Conservation (phyloP, 805 yeast species). For the Sugiyamaella mastotermitis region DNA sequence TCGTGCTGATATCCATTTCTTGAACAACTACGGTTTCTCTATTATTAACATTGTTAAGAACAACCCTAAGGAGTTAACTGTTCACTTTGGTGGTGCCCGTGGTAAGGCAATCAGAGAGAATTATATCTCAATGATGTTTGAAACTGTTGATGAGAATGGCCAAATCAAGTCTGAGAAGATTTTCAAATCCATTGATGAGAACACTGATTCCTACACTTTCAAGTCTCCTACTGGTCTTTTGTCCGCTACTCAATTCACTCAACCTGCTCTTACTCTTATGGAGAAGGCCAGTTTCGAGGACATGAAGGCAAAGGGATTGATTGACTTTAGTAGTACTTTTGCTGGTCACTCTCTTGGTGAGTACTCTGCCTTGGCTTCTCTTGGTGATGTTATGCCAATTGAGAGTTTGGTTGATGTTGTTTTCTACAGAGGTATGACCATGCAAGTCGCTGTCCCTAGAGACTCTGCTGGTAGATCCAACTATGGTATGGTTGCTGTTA, state of each 20-base stretch:
- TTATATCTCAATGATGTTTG: slow-evolving; percentile 96
- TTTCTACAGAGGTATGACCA: slow-evolving; percentile 99
- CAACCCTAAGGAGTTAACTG: slow-evolving; percentile 92
- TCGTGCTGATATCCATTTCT: slow-evolving; percentile 90
- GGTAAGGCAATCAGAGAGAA: slow-evolving; percentile 93
- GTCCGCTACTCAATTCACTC: slow-evolving; percentile 98
- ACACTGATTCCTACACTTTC: slow-evolving; percentile 81
- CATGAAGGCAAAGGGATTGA: slow-evolving; percentile 90
- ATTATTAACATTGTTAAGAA: slow-evolving; percentile 90
- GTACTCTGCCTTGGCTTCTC: slow-evolving; percentile 93
- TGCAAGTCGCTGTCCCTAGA: slow-evolving; percentile 99
- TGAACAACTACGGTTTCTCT: slow-evolving; percentile 93
- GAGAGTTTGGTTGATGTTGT: slow-evolving; percentile 96
- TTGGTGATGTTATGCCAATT: slow-evolving; percentile 98
- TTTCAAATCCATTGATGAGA: slow-evolving; percentile 82
- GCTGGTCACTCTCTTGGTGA: slow-evolving; percentile 99
- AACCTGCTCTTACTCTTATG: slow-evolving; percentile 98
- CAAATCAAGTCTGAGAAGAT: slow-evolving; percentile 84
- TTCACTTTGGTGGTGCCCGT: slow-evolving; percentile 96
- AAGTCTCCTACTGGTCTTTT: slow-evolving; percentile 89
- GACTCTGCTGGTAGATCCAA: slow-evolving; percentile 92
- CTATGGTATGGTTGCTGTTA: slow-evolving; percentile 98
- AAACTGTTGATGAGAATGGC: slow-evolving; percentile 83
- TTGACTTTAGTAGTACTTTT: slow-evolving; percentile 81
- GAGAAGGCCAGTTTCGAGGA: slow-evolving; percentile 99